Evolutionary conservation across 1,284 basidiomycete genomes (phyloP).

Genomic region (Ustilago vetiveriae): DNA sequence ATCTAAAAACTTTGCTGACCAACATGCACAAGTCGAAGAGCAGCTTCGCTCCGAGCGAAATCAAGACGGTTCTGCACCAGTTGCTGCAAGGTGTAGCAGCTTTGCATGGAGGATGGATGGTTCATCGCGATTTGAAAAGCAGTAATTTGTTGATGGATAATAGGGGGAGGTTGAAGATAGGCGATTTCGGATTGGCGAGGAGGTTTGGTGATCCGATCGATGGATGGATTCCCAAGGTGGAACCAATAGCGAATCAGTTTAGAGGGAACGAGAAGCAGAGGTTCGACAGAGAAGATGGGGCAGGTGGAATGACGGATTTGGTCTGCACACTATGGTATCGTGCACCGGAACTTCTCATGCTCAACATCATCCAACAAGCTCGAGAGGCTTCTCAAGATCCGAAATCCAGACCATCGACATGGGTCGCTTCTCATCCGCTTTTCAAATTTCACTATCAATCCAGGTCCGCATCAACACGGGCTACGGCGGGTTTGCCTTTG

Average conservation of each 20-base stretch:
- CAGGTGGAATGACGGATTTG: constrained; percentile 88
- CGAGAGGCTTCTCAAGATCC: not conserved
- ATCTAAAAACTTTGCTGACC: constrained; percentile 92
- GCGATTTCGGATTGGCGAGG: constrained; percentile 95
- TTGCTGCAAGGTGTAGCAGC: constrained; percentile 89
- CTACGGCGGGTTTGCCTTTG: not conserved
- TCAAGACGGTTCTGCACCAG: constrained; percentile 95
- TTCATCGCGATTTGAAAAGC: constrained; percentile 97
- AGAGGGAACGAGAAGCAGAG: not conserved
- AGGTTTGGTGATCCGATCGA: constrained; percentile 89
- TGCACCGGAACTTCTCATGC: constrained; percentile 69
- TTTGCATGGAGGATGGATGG: constrained; percentile 95
- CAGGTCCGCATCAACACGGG: not conserved
- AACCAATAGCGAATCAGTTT: not conserved
- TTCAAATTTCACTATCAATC: not conserved
- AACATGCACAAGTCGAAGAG: constrained; percentile 78
- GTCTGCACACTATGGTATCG: constrained; percentile 99
- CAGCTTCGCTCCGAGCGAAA: constrained; percentile 94
- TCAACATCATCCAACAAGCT: constrained; percentile 7
- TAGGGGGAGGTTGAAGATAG: constrained; percentile 95
- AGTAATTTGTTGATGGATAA: constrained; percentile 99
- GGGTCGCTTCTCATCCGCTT: not conserved
- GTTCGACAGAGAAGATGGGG: constrained; percentile 58
- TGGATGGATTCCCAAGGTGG: constrained; percentile 6
- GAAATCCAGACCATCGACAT: not conserved